Percentiles rank a stretch among this genome's conserved stretches.
Evolutionary conservation across 2,329 filamentous ascomycete species (phyloP).

Genomic region (Xylaria polymorpha): DNA sequence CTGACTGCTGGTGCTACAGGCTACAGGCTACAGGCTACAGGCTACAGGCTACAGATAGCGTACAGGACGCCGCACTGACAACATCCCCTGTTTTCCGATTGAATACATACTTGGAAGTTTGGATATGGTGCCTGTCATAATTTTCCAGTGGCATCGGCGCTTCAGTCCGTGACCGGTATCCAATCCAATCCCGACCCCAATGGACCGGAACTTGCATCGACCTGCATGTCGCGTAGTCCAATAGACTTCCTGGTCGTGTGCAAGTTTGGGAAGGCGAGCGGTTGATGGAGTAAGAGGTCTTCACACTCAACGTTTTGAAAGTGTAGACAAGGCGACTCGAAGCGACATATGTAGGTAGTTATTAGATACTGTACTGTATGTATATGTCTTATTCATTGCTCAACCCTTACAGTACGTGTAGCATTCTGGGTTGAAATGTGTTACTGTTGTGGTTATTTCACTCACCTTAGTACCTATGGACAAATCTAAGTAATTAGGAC

Average conservation of each 20-base stretch:
- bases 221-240: conserved; percentile 23
- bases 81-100: background rate
- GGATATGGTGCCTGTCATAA: conserved; percentile 1
- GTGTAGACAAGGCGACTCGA: background rate
- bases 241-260: conserved; percentile 12
- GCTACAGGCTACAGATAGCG: too few species aligned
- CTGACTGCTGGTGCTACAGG: background rate
- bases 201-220: conserved; percentile 36
- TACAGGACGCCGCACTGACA: background rate
- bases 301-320: background rate
- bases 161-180: background rate
- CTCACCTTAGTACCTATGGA: background rate
- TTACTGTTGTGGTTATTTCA: background rate
- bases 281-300: background rate
- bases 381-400: background rate
- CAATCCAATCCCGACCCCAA: conserved; percentile 27
- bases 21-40: too few species aligned
- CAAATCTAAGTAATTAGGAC: conserved; percentile 12
- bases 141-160: background rate
- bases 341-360: background rate
- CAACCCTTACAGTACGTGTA: background rate
- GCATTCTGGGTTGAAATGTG: background rate
- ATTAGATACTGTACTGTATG: background rate
- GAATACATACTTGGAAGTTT: conserved; percentile 7
- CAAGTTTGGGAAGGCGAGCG: conserved; percentile 22